A percentile compares a stretch with the other conserved stretches of the same genome.
These are phyloP conservation scores for Elaeagnus macrophylla DNA, from an alignment of 306 rosid genomes.

Conservation along the genomic window DNA sequence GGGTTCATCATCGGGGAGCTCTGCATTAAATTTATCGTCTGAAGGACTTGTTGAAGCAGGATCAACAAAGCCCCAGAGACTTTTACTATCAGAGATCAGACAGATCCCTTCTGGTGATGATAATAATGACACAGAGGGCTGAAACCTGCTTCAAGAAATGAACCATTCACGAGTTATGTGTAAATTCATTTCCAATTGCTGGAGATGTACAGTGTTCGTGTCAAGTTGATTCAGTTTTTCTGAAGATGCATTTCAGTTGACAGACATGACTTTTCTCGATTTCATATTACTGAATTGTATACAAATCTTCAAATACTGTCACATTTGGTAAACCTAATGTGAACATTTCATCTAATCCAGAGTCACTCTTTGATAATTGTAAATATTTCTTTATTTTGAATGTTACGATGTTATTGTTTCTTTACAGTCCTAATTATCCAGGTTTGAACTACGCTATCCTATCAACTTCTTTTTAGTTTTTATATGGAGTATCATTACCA, in stretches of 20 bases:
- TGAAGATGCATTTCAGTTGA: constrained; percentile 54
- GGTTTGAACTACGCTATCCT: constrained; percentile 24
- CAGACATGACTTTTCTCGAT: constrained; percentile 46
- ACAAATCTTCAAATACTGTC: constrained; percentile 67
- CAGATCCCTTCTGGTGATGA: constrained; percentile 71
- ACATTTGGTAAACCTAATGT: constrained; percentile 57
- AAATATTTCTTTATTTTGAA: constrained; percentile 29
- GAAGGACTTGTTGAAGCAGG: constrained; percentile 77
- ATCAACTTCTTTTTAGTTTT: constrained; percentile 6
- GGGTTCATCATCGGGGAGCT: constrained; percentile 65
- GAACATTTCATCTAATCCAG: constrained; percentile 56
- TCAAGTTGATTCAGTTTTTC: constrained; percentile 46
- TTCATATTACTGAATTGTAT: constrained; percentile 67
- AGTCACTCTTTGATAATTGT: constrained; percentile 36
- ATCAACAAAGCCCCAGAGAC: constrained; percentile 58
- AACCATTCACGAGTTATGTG: constrained; percentile 56
- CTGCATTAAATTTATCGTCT: constrained; percentile 70
- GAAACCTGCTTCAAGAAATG: constrained; percentile 37
- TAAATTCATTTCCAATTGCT: constrained; percentile 68
- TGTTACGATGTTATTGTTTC: constrained; percentile 28
- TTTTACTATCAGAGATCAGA: constrained; percentile 71
- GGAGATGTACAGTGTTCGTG: constrained; percentile 74
- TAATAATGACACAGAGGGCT: constrained; percentile 62
- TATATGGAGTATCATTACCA: constrained; percentile 10
- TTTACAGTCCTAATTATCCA: constrained; percentile 17